Evolutionary conservation across 305 asterid genomes (phyloP), one percentile per base, ranked within the genome.

Genomic region (Stenogyne calaminthoides): DNA sequence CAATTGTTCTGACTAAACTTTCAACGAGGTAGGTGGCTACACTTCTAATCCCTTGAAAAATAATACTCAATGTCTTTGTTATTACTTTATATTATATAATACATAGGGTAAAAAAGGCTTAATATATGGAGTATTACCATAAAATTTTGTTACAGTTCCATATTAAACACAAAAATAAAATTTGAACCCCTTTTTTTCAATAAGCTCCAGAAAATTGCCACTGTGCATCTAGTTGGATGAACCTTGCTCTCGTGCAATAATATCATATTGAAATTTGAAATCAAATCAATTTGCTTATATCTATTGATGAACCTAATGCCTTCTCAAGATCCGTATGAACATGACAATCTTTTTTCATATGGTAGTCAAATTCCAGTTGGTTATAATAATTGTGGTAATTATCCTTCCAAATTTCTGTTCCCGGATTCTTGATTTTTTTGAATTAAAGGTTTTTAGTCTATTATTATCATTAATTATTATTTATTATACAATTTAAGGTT

Each of bases 1-100:
- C 14, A 14, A 46, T 46, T n/a, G 72, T 51, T 67, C 63, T 67
- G 72, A 32, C 72, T 51, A 32, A 67, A 63, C 72, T 67, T 32
- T 67, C 72, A 32, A 52, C 46, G 18, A 52, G 19, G 52, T 67
- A 67, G 72, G 62, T 51, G 37, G 29, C 29, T 25, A 16, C 58
- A 46, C 3, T 65, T 25, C 40, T 54, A 65, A 22, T 44, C 22
- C 5, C 7, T 7, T 12, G 6, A 12, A 15, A 7, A 27, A 22
- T 9, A 22, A 6, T 64, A 19, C 18, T 20, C 49, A 7, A 7
- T 44, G 44, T 46, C 58, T 25, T 46, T 46, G 9, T 20, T 20
- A 44, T 42, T 42, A 2, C 4, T 42, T 9, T 36, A 36, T 36
- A 32, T 32, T n/a, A n/a, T n/a, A n/a, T n/a, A n/a, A 32, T 32